Conservation (phyloP, 2,329 filamentous ascomycete genomes). For the Trichoderma breve region DNA sequence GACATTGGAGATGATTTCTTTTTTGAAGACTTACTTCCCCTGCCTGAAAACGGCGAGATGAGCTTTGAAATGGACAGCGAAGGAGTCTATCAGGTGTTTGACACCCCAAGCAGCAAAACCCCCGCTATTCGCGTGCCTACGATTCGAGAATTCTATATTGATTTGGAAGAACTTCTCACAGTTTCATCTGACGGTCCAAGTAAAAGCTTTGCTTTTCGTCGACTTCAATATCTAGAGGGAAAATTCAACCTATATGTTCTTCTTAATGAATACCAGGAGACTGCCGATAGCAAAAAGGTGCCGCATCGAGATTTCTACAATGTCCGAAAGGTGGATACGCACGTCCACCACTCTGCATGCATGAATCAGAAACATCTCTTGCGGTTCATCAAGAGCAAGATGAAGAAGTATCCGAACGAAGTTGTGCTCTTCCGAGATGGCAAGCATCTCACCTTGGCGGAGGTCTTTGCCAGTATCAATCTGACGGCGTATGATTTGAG, state of each 20-base stretch:
- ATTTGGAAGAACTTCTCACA: constrained; percentile 79
- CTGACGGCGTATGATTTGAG: constrained; percentile 95
- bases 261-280: constrained; percentile 96
- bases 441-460: constrained; percentile 82
- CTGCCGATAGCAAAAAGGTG: constrained; percentile 95
- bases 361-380: constrained; percentile 99
- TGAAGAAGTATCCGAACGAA: constrained; percentile 97
- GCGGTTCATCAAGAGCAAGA: constrained; percentile 99
- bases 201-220: constrained; percentile 94
- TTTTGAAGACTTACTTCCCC: constrained; percentile 71
- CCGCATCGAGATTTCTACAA: constrained; percentile 99
- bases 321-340: constrained; percentile 96
- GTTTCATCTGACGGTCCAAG: constrained; percentile 91
- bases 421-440: constrained; percentile 89
- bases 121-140: constrained; percentile 88
- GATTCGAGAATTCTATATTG: constrained; percentile 92
- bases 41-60: constrained; percentile 69
- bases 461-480: constrained; percentile 97
- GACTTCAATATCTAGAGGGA: constrained; percentile 91
- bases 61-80: constrained; percentile 79
- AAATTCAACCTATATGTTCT: constrained; percentile 95
- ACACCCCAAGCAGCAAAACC: constrained; percentile 65
- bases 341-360: constrained; percentile 97
- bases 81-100: constrained; percentile 90
- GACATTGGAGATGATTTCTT: constrained; percentile 75